Evolutionary conservation across 2,329 filamentous ascomycete genomes (phyloP), one percentile per base, ranked within the genome.

Genomic region (Fusarium hostae): DNA sequence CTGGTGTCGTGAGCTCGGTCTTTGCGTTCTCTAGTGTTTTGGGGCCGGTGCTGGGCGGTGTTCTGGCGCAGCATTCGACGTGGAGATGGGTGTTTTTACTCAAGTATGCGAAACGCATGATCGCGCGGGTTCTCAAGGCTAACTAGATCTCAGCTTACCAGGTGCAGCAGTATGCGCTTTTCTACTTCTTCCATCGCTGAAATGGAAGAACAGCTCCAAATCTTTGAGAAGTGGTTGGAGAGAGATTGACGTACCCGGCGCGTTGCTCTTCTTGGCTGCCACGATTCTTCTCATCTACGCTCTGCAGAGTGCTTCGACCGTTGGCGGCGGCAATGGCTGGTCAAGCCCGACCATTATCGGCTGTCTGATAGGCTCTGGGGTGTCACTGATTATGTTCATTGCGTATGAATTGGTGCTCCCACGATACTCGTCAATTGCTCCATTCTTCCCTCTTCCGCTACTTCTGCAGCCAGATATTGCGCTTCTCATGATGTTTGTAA

Each of bases 31-130:
- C 62, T 54, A 65, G 59, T 28, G 56, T 65, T 16, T 30, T 62
- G 26, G 57, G 62, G 1, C 62, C 62, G 3, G 50, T 65, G 4
- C 28, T 65, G 8, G 62, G 62, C 11, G 62, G 62, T 32, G 35
- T 62, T 18, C 43, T 65, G 6, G 39, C 44, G 16, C 57, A 65
- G 41, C 56, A 65, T 26, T 68, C 48, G 37, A 51, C 55, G 10
- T 60, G 58, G 56, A 61, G 47, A 48, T 63, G 55, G 63, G 50
- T 65, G 5, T 65, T 65, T 43, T 50, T 60, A 16, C 62, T 65
- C 28, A 65, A 62, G 57, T 59, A n/a, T n/a, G n/a, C n/a, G n/a
- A n/a, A n/a, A n/a, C n/a, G n/a, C n/a, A n/a, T n/a, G n/a, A n/a
- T n/a, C n/a, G n/a, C n/a, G n/a, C n/a, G n/a, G n/a, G n/a, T n/a